Percentiles rank a stretch among this genome's conserved stretches.
These are phyloP conservation scores for Clarireedia hainanense DNA, from an alignment of 2,329 filamentous ascomycete species.

Conservation along the genomic window DNA sequence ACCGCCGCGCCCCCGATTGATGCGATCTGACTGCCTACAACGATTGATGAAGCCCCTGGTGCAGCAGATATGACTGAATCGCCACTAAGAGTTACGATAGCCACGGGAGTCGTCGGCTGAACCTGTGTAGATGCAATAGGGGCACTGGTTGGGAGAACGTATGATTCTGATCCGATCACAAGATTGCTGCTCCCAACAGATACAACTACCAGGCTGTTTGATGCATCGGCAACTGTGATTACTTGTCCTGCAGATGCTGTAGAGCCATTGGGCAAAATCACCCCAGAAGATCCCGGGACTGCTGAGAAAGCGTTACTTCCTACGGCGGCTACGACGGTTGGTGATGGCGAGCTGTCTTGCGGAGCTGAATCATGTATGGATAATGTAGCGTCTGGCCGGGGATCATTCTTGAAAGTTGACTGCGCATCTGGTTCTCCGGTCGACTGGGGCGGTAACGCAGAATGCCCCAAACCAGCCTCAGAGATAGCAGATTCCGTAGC, in stretches of 20 bases:
- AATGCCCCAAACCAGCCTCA: neutral
- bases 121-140: neutral
- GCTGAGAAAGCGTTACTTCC: constrained; percentile 10
- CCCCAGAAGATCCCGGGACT: constrained; percentile 10
- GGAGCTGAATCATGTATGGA: neutral
- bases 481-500: neutral
- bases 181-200: constrained; percentile 10
- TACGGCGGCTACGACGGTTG: constrained; percentile 8
- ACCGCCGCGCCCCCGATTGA: constrained; percentile 1
- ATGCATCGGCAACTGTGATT: constrained; percentile 1
- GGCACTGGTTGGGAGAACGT: constrained; percentile 2
- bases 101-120: neutral
- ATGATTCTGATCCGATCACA: neutral
- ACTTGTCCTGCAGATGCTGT: constrained; percentile 9
- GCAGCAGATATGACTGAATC: constrained; percentile 1
- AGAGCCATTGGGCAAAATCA: constrained; percentile 13
- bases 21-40: constrained; percentile 8
- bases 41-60: constrained; percentile 1
- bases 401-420: neutral
- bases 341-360: constrained; percentile 3
- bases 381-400: neutral
- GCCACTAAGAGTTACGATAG: neutral
- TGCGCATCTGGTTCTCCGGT: neutral
- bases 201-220: constrained; percentile 1
- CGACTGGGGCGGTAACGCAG: neutral